Evolutionary conservation across 2,329 filamentous ascomycete species (phyloP), one percentile per base, ranked within the genome.

Genomic region (Sporothrix variecibatus): DNA sequence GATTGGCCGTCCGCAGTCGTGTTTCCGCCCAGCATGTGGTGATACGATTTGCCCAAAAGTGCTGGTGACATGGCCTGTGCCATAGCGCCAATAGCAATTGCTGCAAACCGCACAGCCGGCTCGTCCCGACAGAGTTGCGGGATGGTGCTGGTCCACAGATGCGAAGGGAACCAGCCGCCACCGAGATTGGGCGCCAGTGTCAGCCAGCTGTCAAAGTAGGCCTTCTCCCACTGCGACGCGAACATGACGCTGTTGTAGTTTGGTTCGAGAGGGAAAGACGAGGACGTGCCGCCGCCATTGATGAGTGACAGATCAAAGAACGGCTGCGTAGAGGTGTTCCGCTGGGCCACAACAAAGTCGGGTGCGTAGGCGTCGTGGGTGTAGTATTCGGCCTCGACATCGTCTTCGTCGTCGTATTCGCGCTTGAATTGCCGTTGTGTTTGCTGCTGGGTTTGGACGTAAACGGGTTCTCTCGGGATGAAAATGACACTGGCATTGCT

Each of bases 61-160:
- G 58, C 74, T 1, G 73, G 75, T n/a, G 75, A 68, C 75, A 75
- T 72, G 53, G 76, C 76, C 67, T 75, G 60, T n/a, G 75, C 70
- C 76, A 81, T 79, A 26, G 80, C 80, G 26, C 82, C 82, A 15
- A 83, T 79, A 8, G 83, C 83, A 43, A 83, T 78, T 73, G 80
- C 81, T 23, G 83, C 82, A 64, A 81, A 81, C 8, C 80, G 79
- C 12, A 85, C 78, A 2, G 82, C 80, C 9, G 79, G 76, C 65
- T 82, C 80, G 31, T 80, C 76, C 15, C 76, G 79, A 20, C 81
- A 77, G 15, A 85, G 78, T 20, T 80, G 79, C 2, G 82, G 82
- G 7, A 84, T 80, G 0, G 78, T 79, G 6, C 78, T 76, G 15
- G 77, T 80, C 81, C 83, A 85, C n/a, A 84, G 81, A 0, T 71